Evolutionary conservation across 2,329 filamentous ascomycete species (phyloP), one percentile per base, ranked within the genome.

Genomic region (Nectriaceae sp.): DNA sequence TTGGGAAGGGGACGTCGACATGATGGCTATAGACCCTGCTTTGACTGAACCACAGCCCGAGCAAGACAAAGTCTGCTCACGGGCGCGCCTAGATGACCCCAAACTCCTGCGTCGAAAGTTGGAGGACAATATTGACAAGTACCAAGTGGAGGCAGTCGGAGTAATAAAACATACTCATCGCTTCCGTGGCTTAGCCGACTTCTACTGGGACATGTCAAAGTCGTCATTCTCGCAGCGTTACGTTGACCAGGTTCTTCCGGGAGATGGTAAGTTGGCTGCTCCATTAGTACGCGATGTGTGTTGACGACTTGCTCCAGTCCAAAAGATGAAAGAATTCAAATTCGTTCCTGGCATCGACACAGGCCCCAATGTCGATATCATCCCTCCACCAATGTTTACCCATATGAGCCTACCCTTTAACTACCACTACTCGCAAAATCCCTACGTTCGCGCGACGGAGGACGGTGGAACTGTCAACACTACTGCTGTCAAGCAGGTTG

Each of bases 101-200:
- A 70, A 65, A 16, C 60, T 78, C 8, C 67, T 92, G 22, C 73
- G 84, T 29, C 79, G 79, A 50, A 86, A 80, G 53, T 68, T 96
- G 50, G 78, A 77, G 56, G 90, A 95, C 64, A 94, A 91, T 64
- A 72, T 76, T 1, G 79, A 76, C 8, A 78, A 70, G 8, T 93
- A 92, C 65, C 70, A 77, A 4, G 78, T 90, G 22, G 83, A 91
- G 57, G 78, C 85, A 1, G 78, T 92, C 3, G 90, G 90, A 6
- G 70, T 84, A 18, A 81, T 97, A 52, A 82, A 85, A 46, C 84
- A 89, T 57, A 94, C 88, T 1, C 91, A 97, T 75, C 83, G 93
- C 31, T 99, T 95, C 69, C 83, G 93, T 65, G 85, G 85, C 79
- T 77, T 96, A 55, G 87, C 90, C 8, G 93, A 97, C 69, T 95